Percentiles rank a stretch among this genome's conserved stretches.
These are phyloP conservation scores for Triangularia setosa DNA, from an alignment of 2,329 filamentous ascomycete species.

Conservation along the genomic window DNA sequence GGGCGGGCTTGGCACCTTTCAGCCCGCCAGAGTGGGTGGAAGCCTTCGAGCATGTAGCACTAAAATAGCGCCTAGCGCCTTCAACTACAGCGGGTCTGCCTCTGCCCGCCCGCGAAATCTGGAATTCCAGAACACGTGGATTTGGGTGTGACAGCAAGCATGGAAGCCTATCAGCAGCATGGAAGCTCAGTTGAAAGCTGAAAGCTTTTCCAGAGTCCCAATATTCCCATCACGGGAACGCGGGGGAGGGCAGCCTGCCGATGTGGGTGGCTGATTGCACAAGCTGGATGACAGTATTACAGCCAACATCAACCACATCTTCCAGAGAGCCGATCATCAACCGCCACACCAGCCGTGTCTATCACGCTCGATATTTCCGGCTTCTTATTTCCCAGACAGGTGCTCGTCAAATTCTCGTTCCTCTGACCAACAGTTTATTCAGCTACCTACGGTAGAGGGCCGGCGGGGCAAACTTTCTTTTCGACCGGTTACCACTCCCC, in stretches of 20 bases:
- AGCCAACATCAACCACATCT: not conserved
- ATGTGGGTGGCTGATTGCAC: not conserved
- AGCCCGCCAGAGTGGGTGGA: not conserved
- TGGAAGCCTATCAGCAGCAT: no score
- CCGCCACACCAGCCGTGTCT: not conserved
- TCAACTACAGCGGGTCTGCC: not conserved
- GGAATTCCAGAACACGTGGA: constrained; percentile 8
- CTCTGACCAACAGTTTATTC: not conserved
- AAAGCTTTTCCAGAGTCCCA: not conserved
- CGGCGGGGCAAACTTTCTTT: not conserved
- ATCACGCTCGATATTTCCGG: not conserved
- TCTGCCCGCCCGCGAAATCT: not conserved
- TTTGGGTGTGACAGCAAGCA: not conserved
- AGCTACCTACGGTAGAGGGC: not conserved
- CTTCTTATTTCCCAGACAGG: not conserved
- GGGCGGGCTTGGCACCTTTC: not conserved
- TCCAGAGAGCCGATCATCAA: not conserved
- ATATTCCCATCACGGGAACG: not conserved
- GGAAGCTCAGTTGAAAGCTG: not conserved
- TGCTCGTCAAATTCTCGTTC: not conserved
- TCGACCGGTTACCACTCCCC: not conserved
- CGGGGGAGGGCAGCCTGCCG: not conserved
- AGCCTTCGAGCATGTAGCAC: not conserved
- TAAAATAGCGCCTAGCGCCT: constrained; percentile 8
- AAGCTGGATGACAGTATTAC: not conserved